Conservation (phyloP, 164 flowering plant genomes). For the Vitis vinifera region DNA sequence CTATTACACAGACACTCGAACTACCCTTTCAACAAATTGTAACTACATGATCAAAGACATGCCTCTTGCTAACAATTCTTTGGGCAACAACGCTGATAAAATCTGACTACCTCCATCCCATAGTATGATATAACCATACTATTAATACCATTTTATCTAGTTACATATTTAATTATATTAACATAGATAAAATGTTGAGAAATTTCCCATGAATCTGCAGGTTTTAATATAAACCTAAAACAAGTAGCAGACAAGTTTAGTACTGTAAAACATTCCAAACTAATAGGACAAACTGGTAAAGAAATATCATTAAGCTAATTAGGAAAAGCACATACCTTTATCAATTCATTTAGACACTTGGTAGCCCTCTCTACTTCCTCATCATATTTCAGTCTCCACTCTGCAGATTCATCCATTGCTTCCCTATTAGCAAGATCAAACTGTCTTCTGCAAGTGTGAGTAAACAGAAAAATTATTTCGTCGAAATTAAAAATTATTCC, state of each 20-base stretch:
- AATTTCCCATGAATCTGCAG: no score
- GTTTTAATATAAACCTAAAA: no score
- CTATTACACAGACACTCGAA: no score
- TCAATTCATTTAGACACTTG: conserved; percentile 48
- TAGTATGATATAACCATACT: background rate
- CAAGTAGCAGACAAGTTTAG: no score
- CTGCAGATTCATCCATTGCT: conserved; percentile 98
- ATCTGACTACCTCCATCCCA: no score
- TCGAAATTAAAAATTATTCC: background rate
- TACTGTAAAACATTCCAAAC: no score
- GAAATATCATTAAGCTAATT: background rate
- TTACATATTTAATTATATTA: background rate
- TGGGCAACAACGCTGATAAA: no score
- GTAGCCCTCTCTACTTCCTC: conserved; percentile 52
- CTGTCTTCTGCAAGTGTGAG: conserved; percentile 52
- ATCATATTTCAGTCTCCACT: conserved; percentile 85
- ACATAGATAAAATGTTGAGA: background rate
- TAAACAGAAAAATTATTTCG: background rate
- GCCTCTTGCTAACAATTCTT: no score
- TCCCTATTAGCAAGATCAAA: conserved; percentile 89
- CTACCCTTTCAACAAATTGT: no score
- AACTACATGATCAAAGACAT: no score
- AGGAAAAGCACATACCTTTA: conserved; percentile 33
- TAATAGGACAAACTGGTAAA: no score
- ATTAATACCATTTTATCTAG: background rate